Evolutionary conservation across 2,329 filamentous ascomycete genomes (phyloP).

Genomic region (Neopestalotiopsis sp.): DNA sequence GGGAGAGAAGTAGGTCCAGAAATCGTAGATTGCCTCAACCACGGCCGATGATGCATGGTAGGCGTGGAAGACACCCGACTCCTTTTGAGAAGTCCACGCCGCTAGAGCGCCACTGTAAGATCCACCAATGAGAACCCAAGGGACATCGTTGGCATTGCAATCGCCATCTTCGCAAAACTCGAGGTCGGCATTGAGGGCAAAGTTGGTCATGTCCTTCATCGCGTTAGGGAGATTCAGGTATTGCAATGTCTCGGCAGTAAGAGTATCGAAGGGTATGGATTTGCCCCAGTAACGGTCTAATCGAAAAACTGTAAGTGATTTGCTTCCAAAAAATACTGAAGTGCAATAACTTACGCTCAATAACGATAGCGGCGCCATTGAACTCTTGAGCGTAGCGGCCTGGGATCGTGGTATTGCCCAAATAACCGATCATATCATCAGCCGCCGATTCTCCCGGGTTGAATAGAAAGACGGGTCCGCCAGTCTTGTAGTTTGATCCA

Average conservation of each 20-base stretch:
- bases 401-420: slow-evolving; percentile 21
- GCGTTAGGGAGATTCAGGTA: slow-evolving; percentile 33
- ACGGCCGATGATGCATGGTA: slow-evolving; percentile 56
- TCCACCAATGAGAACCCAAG: slow-evolving; percentile 57
- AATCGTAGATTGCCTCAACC: slow-evolving; percentile 49
- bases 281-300: slow-evolving; percentile 27
- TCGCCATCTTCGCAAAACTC: slow-evolving; percentile 43
- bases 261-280: slow-evolving; percentile 24
- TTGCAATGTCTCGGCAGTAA: slow-evolving; percentile 28
- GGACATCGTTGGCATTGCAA: slow-evolving; percentile 47
- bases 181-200: slow-evolving; percentile 41
- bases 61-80: slow-evolving; percentile 55
- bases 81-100: slow-evolving; percentile 50
- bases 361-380: slow-evolving; percentile 25
- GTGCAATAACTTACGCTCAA: slow-evolving; percentile 21
- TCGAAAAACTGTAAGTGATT: slow-evolving; percentile 1
- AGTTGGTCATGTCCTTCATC: slow-evolving; percentile 34
- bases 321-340: not conserved
- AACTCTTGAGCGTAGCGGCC: slow-evolving; percentile 25
- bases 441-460: slow-evolving; percentile 26
- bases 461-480: slow-evolving; percentile 28
- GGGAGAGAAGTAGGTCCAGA: slow-evolving; percentile 55
- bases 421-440: slow-evolving; percentile 21
- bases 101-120: slow-evolving; percentile 56
- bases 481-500: slow-evolving; percentile 20